Conservation (phyloP, 331 rosid genomes). For the Quercus lobata region DNA sequence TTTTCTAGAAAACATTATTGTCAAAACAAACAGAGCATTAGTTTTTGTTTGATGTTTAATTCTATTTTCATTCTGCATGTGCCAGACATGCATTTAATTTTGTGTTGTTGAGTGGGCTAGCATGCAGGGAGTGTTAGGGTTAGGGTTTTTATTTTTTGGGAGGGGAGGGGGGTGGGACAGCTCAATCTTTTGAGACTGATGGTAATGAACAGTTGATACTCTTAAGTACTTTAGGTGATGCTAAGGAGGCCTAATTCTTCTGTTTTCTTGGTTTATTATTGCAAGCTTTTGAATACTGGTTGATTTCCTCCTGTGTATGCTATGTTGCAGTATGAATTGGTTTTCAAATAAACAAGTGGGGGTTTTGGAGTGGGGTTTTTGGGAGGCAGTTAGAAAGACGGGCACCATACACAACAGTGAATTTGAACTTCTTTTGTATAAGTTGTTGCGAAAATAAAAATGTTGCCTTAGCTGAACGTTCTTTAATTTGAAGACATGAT, state of each 20-base stretch:
- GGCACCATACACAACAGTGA: no score
- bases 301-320: neutral
- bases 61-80: neutral
- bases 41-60: neutral
- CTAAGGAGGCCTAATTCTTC: neutral
- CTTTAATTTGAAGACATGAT: no score
- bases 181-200: neutral
- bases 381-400: no score
- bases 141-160: neutral
- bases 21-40: neutral
- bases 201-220: neutral
- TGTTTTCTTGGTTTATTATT: neutral
- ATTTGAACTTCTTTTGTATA: no score
- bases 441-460: no score
- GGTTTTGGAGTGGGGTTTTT: no score
- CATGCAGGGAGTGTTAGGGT: neutral
- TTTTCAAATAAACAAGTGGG: neutral
- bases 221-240: neutral
- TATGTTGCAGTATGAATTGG: neutral
- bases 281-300: neutral
- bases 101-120: neutral
- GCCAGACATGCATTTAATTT: neutral
- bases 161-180: neutral
- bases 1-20: no score
- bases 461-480: no score